Conservation (phyloP, 768 basidiomycete genomes). For the Russula foetens region DNA sequence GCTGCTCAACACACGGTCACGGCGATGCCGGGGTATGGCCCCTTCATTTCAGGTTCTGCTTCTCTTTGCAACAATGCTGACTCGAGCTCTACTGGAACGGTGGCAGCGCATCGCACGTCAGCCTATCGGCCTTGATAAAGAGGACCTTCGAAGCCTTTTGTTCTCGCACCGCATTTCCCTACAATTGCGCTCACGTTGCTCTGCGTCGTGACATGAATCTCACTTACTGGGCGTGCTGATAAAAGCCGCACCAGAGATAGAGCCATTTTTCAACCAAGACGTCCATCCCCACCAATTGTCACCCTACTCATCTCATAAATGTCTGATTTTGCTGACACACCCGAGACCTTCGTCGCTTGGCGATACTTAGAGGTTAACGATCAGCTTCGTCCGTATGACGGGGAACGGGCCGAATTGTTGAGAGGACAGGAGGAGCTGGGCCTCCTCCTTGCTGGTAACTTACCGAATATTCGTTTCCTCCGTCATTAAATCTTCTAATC, state of each 20-base stretch:
- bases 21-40: background rate
- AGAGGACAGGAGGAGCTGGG: background rate
- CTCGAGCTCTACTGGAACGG: background rate
- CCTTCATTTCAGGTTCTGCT: background rate
- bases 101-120: background rate
- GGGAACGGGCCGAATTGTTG: background rate
- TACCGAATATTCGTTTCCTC: background rate
- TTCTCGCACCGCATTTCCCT: background rate
- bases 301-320: background rate
- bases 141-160: background rate
- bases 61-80: background rate
- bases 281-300: background rate
- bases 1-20: background rate
- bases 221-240: background rate
- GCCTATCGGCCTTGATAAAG: background rate
- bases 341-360: background rate
- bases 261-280: background rate
- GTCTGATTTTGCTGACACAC: background rate
- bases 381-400: background rate
- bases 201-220: background rate
- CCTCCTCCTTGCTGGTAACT: background rate
- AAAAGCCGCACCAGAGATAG: background rate
- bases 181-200: background rate
- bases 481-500: background rate
- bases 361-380: background rate